These are phyloP conservation scores for Nicotiana knightiana DNA, from an alignment of 257 asterid species.

Conservation along the genomic window DNA sequence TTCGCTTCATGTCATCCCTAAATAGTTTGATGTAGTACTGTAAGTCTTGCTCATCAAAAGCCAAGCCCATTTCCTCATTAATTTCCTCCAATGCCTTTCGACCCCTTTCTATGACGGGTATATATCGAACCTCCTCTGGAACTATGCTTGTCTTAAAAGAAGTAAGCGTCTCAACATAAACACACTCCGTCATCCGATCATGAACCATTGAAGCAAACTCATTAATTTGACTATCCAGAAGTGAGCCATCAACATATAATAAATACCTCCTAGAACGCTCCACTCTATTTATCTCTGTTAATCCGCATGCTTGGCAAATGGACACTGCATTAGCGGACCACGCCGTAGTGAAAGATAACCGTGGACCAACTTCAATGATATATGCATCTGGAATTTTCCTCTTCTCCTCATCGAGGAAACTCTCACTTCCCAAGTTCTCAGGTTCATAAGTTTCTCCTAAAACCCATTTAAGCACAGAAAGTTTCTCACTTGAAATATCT, in stretches of 20 bases:
- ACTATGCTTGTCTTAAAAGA: conserved; percentile 63
- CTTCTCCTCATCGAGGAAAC: conserved; percentile 56
- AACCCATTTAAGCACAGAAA: conserved; percentile 69
- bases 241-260: conserved; percentile 36
- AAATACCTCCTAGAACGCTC: conserved; percentile 82
- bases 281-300: conserved; percentile 63
- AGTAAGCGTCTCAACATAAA: conserved; percentile 57
- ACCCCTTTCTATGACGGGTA: conserved; percentile 94
- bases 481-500: conserved; percentile 45
- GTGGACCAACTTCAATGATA: conserved; percentile 78
- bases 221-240: conserved; percentile 49
- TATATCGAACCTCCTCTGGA: conserved; percentile 62
- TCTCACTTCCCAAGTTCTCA: conserved; percentile 48
- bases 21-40: conserved; percentile 82
- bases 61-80: conserved; percentile 82
- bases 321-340: conserved; percentile 97
- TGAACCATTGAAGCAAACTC: conserved; percentile 81
- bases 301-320: conserved; percentile 74
- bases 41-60: conserved; percentile 90
- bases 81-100: conserved; percentile 83
- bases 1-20: conserved; percentile 69
- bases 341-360: conserved; percentile 87
- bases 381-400: conserved; percentile 23
- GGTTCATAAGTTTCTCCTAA: conserved; percentile 88
- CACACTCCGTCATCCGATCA: conserved; percentile 92